Conservation (phyloP, 1,284 basidiomycete species). For the Exobasidium rhododendri region DNA sequence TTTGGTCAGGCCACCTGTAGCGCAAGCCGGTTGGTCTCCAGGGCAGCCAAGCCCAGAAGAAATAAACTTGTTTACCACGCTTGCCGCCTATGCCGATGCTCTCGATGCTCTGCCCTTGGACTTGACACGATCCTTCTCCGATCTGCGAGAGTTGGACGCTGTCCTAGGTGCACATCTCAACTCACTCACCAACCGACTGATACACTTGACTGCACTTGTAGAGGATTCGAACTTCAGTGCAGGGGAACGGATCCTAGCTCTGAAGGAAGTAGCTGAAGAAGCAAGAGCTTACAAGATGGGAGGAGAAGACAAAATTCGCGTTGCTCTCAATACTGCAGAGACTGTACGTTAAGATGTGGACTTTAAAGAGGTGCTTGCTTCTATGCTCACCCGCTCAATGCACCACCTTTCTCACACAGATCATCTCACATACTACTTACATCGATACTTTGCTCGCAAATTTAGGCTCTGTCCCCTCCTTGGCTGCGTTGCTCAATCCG, state of each 20-base stretch:
- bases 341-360: conserved; percentile 60
- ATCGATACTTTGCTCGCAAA: conserved; percentile 46
- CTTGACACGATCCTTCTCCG: conserved; percentile 87
- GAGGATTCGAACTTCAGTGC: conserved; percentile 67
- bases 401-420: conserved; percentile 17
- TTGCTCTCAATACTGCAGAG: conserved; percentile 90
- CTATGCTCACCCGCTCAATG: background rate
- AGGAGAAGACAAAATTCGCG: conserved; percentile 97
- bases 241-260: conserved; percentile 76
- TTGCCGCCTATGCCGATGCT: conserved; percentile 63
- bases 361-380: too few relatives aligned
- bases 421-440: conserved; percentile 52
- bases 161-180: conserved; percentile 67
- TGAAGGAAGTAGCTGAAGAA: conserved; percentile 91
- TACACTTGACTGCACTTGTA: conserved; percentile 38
- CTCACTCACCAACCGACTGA: conserved; percentile 44
- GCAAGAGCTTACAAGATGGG: conserved; percentile 86
- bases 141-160: conserved; percentile 95
- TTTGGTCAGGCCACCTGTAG: conserved; percentile 9
- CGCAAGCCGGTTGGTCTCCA: conserved; percentile 2
- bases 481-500: conserved; percentile 34
- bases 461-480: conserved; percentile 36
- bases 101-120: conserved; percentile 91
- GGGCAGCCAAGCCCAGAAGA: conserved; percentile 13
- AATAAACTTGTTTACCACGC: conserved; percentile 34